Evolutionary conservation across 768 basidiomycete species (phyloP).

Genomic region (Lactifluus pinguis): DNA sequence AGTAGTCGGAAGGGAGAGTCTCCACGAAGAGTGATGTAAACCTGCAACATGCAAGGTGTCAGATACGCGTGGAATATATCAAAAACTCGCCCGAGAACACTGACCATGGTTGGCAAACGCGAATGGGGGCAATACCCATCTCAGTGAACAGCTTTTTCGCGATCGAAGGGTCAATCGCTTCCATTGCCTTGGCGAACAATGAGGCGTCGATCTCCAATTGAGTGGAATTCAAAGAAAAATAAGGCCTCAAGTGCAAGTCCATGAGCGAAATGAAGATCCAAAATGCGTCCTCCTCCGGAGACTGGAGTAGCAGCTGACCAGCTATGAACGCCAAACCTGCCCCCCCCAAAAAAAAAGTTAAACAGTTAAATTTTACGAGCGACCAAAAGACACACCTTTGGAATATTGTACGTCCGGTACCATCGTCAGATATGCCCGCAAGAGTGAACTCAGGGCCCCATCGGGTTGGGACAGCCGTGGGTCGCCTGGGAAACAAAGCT

Average conservation of each 20-base stretch:
- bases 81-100: slow-evolving; percentile 13
- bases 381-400: slow-evolving; percentile 35
- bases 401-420: slow-evolving; percentile 73
- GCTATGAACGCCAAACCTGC: slow-evolving; percentile 61
- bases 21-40: slow-evolving; percentile 66
- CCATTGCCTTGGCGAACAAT: slow-evolving; percentile 63
- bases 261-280: slow-evolving; percentile 86
- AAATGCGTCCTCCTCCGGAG: slow-evolving; percentile 84
- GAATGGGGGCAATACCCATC: slow-evolving; percentile 47
- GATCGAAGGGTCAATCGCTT: slow-evolving; percentile 46
- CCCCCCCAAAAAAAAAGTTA: background rate
- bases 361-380: background rate
- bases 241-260: slow-evolving; percentile 73
- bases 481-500: slow-evolving; percentile 45
- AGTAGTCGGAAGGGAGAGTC: slow-evolving; percentile 50
- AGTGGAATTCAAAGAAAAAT: slow-evolving; percentile 50
- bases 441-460: slow-evolving; percentile 42
- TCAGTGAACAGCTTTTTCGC: slow-evolving; percentile 61
- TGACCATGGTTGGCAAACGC: slow-evolving; percentile 59
- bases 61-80: background rate
- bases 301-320: slow-evolving; percentile 61
- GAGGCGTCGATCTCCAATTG: slow-evolving; percentile 73
- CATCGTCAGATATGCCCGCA: slow-evolving; percentile 75
- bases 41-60: slow-evolving; percentile 32
- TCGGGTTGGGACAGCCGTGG: slow-evolving; percentile 48